A percentile compares a stretch with the other conserved stretches of the same genome.
Evolutionary conservation across 192 early-diverging fungal species (phyloP).

Genomic region (Coemansia sp.): DNA sequence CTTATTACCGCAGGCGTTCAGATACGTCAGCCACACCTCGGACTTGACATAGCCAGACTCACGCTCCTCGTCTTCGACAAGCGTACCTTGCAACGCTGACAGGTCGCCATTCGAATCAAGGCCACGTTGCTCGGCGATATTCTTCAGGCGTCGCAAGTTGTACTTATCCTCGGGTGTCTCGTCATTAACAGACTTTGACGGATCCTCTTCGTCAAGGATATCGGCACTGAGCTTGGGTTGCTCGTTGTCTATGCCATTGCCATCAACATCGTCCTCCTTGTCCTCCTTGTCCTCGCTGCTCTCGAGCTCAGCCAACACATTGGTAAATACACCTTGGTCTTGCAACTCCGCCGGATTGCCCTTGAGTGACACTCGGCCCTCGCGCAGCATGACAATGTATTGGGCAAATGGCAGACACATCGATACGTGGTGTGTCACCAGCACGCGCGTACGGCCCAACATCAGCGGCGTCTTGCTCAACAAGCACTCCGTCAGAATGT

Average conservation of each 20-base stretch:
- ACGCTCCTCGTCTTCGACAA: slow-evolving; percentile 82
- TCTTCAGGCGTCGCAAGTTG: slow-evolving; percentile 23
- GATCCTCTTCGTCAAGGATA: not conserved
- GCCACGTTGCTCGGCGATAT: slow-evolving; percentile 39
- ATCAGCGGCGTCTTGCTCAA: slow-evolving; percentile 63
- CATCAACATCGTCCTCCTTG: slow-evolving; percentile 27
- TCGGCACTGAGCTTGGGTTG: slow-evolving; percentile 26
- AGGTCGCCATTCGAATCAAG: slow-evolving; percentile 35
- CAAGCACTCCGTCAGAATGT: slow-evolving; percentile 77
- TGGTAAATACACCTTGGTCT: slow-evolving; percentile 45
- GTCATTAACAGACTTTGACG: slow-evolving; percentile 19
- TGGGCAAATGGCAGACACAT: slow-evolving; percentile 56
- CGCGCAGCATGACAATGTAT: slow-evolving; percentile 63
- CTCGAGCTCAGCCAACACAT: slow-evolving; percentile 17
- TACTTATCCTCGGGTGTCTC: slow-evolving; percentile 33
- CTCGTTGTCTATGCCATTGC: not conserved
- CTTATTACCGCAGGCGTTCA: slow-evolving; percentile 63
- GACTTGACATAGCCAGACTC: slow-evolving; percentile 72
- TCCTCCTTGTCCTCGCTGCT: not conserved
- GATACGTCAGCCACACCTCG: slow-evolving; percentile 76
- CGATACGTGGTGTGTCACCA: slow-evolving; percentile 85
- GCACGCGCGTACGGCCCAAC: slow-evolving; percentile 73
- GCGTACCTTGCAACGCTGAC: slow-evolving; percentile 52
- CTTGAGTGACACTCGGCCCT: slow-evolving; percentile 59
- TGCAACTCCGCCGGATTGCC: slow-evolving; percentile 60